Percentiles rank a stretch among this genome's conserved stretches.
Evolutionary conservation across 2,329 filamentous ascomycete species (phyloP).

Genomic region (Stachybotrys elegans): DNA sequence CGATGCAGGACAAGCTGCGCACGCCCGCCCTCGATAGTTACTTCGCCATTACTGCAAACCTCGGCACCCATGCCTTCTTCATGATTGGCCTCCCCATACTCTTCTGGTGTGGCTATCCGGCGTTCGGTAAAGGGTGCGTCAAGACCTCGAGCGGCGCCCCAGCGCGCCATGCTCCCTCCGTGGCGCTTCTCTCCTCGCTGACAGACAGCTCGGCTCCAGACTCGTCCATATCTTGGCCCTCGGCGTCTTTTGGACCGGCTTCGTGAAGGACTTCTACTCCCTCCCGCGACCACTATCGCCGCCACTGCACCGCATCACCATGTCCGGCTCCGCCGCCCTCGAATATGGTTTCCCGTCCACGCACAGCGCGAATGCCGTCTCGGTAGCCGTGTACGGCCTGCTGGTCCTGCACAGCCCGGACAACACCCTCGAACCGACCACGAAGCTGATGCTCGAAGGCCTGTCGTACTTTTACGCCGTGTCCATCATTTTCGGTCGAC

Average conservation of each 20-base stretch:
- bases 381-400: conserved; percentile 81
- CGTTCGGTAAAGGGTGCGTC: conserved; percentile 78
- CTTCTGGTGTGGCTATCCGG: conserved; percentile 92
- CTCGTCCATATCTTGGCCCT: conserved; percentile 71
- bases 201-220: conserved; percentile 28
- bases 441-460: conserved; percentile 58
- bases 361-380: conserved; percentile 94
- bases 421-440: conserved; percentile 54
- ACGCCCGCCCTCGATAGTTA: conserved; percentile 87
- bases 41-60: conserved; percentile 93
- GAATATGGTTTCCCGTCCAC: conserved; percentile 98
- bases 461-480: conserved; percentile 78
- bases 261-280: conserved; percentile 90
- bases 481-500: conserved; percentile 83
- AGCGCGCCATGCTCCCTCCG: background rate
- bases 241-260: conserved; percentile 84
- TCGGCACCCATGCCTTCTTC: conserved; percentile 97
- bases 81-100: conserved; percentile 92
- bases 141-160: conserved; percentile 1
- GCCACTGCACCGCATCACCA: conserved; percentile 88
- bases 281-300: conserved; percentile 88
- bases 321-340: conserved; percentile 90
- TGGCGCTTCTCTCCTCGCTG: conserved; percentile 10
- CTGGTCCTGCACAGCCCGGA: conserved; percentile 62
- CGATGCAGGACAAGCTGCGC: conserved; percentile 74